Percentiles rank a stretch among this genome's conserved stretches.
Evolutionary conservation across 257 asterid species (phyloP).

Genomic region (Pogostemon cablin): DNA sequence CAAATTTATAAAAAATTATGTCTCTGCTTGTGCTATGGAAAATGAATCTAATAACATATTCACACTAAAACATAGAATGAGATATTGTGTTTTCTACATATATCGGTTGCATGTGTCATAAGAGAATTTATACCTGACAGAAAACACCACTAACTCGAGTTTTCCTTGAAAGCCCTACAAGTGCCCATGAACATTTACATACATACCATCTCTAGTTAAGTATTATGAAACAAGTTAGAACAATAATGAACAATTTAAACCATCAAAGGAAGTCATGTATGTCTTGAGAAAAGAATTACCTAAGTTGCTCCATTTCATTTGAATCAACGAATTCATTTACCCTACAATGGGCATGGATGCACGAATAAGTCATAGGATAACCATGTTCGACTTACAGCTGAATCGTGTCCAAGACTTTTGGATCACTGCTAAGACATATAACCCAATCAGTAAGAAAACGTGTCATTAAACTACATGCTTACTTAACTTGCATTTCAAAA

Average conservation of each 20-base stretch:
- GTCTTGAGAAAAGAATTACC: constrained; percentile 48
- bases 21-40: background rate
- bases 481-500: too few relatives aligned
- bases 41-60: background rate
- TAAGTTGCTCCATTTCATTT: constrained; percentile 69
- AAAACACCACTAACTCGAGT: constrained; percentile 69
- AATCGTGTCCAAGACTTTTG: too few relatives aligned
- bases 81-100: background rate
- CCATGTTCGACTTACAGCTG: too few relatives aligned
- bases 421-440: too few relatives aligned
- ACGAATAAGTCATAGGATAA: constrained; percentile 1
- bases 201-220: constrained; percentile 71
- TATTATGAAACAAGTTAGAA: constrained; percentile 32
- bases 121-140: constrained; percentile 61
- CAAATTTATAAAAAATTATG: background rate
- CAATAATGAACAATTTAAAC: background rate
- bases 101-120: background rate
- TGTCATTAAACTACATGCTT: too few relatives aligned
- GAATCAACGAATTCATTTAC: constrained; percentile 63
- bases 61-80: background rate
- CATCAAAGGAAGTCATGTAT: constrained; percentile 10
- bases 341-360: constrained; percentile 48
- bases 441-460: too few relatives aligned
- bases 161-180: constrained; percentile 88
- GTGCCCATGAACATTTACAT: constrained; percentile 86